Evolutionary conservation across 495 filamentous ascomycete species (phyloP).

Genomic region (Podospora comata): DNA sequence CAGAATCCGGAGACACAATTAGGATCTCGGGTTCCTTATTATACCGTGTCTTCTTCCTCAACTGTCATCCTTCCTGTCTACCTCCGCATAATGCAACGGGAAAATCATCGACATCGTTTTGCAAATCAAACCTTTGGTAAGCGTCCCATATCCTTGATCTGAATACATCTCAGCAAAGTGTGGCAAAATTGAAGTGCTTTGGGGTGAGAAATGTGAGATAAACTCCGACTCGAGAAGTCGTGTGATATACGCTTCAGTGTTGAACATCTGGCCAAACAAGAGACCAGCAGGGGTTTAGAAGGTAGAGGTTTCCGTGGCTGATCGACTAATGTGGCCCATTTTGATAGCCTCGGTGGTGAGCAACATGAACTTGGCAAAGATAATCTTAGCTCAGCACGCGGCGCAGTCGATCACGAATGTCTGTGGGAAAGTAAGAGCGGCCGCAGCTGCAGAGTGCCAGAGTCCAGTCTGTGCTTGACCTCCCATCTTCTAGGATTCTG

Average conservation of each 20-base stretch:
- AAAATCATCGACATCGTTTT: neutral
- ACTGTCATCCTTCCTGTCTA: neutral
- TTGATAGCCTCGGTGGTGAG: neutral
- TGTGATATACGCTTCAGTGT: neutral
- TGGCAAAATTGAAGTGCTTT: neutral
- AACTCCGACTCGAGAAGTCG: neutral
- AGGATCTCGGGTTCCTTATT: too few relatives aligned
- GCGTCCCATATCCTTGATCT: neutral
- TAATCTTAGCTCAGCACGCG: too few relatives aligned
- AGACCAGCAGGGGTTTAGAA: neutral
- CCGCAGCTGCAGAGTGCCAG: too few relatives aligned
- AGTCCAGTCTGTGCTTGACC: neutral
- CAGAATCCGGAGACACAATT: neutral
- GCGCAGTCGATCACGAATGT: too few relatives aligned
- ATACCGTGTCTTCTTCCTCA: neutral
- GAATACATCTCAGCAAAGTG: neutral
- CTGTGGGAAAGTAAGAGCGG: too few relatives aligned
- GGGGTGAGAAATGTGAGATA: neutral
- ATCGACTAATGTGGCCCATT: neutral
- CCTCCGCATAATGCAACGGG: neutral
- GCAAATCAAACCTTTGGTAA: neutral
- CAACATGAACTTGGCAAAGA: neutral
- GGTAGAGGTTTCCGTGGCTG: neutral
- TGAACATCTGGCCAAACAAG: neutral
- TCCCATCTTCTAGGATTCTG: neutral